phyloP scores from a whole-genome alignment of 352 stramenopile genomes.

The Pythium dissotocum region DNA sequence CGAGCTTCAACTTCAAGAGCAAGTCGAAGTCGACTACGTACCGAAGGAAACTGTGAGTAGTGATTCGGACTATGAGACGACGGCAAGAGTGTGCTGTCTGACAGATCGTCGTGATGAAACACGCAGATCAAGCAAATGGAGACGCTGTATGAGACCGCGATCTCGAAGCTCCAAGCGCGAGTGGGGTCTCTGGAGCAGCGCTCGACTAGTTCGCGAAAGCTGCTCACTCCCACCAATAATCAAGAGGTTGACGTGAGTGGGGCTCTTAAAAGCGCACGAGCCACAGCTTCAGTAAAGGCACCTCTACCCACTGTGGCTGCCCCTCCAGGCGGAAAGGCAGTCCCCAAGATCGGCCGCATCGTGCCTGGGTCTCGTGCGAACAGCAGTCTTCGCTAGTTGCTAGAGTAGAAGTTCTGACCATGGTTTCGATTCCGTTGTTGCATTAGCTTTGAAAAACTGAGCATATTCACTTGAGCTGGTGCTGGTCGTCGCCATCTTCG shows the following conservation, averaged over 20 bases:
- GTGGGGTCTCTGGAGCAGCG: constrained; percentile 55
- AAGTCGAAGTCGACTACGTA: constrained; percentile 23
- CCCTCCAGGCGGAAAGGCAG: constrained; percentile 23
- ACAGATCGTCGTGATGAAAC: background rate
- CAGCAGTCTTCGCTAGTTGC: constrained; percentile 16
- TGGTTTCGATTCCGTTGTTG: no score
- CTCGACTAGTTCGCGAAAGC: constrained; percentile 13
- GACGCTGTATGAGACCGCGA: constrained; percentile 63
- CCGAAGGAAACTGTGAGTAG: constrained; percentile 15
- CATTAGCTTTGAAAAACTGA: no score
- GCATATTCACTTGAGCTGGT: no score
- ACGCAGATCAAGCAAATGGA: constrained; percentile 73
- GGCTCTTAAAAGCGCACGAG: background rate
- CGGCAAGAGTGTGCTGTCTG: background rate
- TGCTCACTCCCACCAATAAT: constrained; percentile 20
- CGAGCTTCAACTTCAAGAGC: constrained; percentile 19
- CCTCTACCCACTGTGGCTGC: constrained; percentile 20
- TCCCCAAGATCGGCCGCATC: constrained; percentile 62
- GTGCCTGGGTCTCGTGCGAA: constrained; percentile 46
- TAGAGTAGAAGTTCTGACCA: no score
- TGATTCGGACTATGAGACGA: background rate
- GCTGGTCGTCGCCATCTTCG: constrained; percentile 8
- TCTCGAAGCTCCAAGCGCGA: constrained; percentile 68
- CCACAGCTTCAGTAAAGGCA: background rate
- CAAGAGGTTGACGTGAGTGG: constrained; percentile 1